A percentile compares a stretch with the other conserved stretches of the same genome.
Conservation (phyloP, 495 filamentous ascomycete genomes). For the Xylaria grammica region DNA sequence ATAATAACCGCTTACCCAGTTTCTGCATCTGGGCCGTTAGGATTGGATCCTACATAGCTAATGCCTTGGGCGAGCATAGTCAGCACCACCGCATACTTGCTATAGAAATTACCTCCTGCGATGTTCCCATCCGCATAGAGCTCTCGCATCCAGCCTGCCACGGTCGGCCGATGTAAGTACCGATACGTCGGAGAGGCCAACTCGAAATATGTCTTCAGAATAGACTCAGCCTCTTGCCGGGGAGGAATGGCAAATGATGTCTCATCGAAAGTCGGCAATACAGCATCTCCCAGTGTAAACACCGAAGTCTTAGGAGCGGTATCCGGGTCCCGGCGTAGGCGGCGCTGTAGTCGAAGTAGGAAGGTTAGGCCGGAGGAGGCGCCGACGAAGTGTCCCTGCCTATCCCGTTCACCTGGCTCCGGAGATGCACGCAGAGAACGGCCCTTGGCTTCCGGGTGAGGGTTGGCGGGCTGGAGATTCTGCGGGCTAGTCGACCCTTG, state of each 20-base stretch:
- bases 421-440: background rate
- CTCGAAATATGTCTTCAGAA: slow-evolving; percentile 38
- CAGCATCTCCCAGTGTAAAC: background rate
- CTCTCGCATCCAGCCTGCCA: slow-evolving; percentile 35
- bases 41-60: slow-evolving; percentile 29
- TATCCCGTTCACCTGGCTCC: background rate
- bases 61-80: slow-evolving; percentile 22
- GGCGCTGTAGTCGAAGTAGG: background rate
- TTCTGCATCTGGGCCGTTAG: slow-evolving; percentile 13
- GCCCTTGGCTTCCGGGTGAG: background rate
- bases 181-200: slow-evolving; percentile 34
- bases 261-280: background rate
- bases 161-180: slow-evolving; percentile 38
- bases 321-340: background rate
- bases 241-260: slow-evolving; percentile 4
- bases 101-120: background rate
- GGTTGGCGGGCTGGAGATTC: background rate
- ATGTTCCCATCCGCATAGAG: slow-evolving; percentile 32
- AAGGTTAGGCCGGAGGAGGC: background rate
- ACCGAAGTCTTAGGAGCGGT: background rate
- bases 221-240: background rate
- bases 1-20: slow-evolving; percentile 1
- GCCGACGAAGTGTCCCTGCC: background rate
- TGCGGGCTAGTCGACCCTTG: too few species aligned
- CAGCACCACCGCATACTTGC: background rate